These are phyloP conservation scores for Phytomonas sp. DNA, from an alignment of 208 protist genomes.

Conservation along the genomic window DNA sequence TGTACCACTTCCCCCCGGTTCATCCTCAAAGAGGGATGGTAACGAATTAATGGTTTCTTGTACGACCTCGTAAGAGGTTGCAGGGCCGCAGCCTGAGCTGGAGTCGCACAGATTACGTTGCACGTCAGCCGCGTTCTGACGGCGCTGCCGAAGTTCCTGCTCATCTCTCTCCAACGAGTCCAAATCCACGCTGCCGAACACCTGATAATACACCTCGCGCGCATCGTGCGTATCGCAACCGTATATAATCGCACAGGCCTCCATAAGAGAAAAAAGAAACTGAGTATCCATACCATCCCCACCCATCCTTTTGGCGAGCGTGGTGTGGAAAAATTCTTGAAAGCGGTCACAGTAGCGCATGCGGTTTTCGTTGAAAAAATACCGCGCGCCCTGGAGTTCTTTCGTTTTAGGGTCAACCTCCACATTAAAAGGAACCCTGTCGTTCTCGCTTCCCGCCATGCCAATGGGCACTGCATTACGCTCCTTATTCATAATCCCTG, in stretches of 20 bases:
- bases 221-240: conserved; percentile 58
- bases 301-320: neutral
- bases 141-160: conserved; percentile 30
- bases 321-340: conserved; percentile 54
- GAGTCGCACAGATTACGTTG: neutral
- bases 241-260: conserved; percentile 79
- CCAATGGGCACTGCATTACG: conserved; percentile 44
- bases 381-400: conserved; percentile 65
- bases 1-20: neutral
- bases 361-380: conserved; percentile 70
- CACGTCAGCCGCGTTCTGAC: conserved; percentile 26
- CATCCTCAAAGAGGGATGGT: conserved; percentile 20
- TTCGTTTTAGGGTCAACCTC: conserved; percentile 58
- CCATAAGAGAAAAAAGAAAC: conserved; percentile 79
- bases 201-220: conserved; percentile 53
- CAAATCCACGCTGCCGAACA: conserved; percentile 58
- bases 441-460: conserved; percentile 23
- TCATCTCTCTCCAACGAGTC: conserved; percentile 55
- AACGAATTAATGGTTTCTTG: conserved; percentile 25
- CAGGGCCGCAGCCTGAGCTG: neutral
- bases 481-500: conserved; percentile 74
- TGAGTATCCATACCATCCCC: conserved; percentile 22
- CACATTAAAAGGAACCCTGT: conserved; percentile 55
- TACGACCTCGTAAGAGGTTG: conserved; percentile 11
- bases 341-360: conserved; percentile 84